Evolutionary conservation across 352 stramenopile genomes (phyloP).

Genomic region (Phytophthora lateralis): DNA sequence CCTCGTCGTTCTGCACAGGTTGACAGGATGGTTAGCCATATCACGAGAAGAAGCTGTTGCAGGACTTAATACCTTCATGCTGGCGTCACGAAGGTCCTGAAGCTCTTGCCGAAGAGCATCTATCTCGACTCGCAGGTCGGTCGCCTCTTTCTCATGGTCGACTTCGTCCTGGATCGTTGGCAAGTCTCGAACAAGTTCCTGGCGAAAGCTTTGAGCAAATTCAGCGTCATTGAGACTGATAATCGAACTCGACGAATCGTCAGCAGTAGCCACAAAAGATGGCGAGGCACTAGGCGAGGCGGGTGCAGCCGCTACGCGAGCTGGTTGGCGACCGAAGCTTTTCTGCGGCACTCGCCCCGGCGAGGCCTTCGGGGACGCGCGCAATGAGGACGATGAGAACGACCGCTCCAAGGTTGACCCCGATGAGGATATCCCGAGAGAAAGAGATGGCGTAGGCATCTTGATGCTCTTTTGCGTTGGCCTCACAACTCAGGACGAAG

Average conservation of each 20-base stretch:
- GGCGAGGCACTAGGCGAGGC: constrained; percentile 5
- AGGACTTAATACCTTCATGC: constrained; percentile 16
- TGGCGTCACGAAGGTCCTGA: constrained; percentile 20
- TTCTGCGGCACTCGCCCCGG: constrained; percentile 18
- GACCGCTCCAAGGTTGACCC: constrained; percentile 17
- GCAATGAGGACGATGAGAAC: constrained; percentile 23
- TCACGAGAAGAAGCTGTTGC: neutral
- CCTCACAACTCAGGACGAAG: neutral
- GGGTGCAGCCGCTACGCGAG: constrained; percentile 14
- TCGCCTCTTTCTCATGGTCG: constrained; percentile 16
- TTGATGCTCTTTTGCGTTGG: constrained; percentile 1
- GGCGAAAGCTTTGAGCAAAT: neutral
- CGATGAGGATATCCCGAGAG: neutral
- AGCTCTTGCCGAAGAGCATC: constrained; percentile 21
- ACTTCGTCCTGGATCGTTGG: constrained; percentile 5
- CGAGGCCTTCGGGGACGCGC: constrained; percentile 14
- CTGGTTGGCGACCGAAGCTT: constrained; percentile 27
- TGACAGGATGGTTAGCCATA: neutral
- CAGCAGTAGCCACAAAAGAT: neutral
- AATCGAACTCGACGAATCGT: neutral
- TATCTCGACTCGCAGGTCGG: constrained; percentile 8
- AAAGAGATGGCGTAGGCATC: constrained; percentile 9
- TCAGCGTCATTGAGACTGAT: constrained; percentile 9
- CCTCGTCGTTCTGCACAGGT: constrained; percentile 25
- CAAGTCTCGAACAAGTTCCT: constrained; percentile 3